Conservation (phyloP, 345 rosid species). For the Euphorbia pulcherrima region DNA sequence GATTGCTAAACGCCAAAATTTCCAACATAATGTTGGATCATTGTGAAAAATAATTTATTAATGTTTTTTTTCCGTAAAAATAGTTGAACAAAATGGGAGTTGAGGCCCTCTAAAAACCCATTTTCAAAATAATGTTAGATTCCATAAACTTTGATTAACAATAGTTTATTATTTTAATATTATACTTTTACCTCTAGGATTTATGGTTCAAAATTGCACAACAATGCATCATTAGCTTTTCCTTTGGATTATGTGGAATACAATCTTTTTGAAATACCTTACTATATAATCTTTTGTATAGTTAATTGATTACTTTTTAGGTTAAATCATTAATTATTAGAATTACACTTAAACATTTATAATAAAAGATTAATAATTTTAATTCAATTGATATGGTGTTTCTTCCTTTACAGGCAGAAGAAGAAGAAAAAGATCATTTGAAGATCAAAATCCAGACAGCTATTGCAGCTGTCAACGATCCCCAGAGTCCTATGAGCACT, state of each 20-base stretch:
- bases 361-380: not conserved
- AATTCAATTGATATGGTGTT: no score
- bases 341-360: not conserved
- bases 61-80: no score
- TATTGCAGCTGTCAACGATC: conserved; percentile 51
- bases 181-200: no score
- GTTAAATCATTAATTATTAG: no score
- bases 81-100: no score
- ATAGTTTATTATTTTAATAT: not conserved
- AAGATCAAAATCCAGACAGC: conserved; percentile 45
- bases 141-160: not conserved
- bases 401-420: conserved; percentile 46
- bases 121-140: not conserved
- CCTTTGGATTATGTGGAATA: not conserved
- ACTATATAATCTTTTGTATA: no score
- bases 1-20: not conserved
- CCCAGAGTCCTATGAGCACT: conserved; percentile 58
- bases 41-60: not conserved
- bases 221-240: not conserved
- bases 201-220: not conserved
- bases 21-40: not conserved
- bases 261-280: no score
- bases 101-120: not conserved
- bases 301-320: no score
- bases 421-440: conserved; percentile 47